Evolutionary conservation across 805 yeast species (phyloP).

Genomic region (Tetrapisispora phaffii): DNA sequence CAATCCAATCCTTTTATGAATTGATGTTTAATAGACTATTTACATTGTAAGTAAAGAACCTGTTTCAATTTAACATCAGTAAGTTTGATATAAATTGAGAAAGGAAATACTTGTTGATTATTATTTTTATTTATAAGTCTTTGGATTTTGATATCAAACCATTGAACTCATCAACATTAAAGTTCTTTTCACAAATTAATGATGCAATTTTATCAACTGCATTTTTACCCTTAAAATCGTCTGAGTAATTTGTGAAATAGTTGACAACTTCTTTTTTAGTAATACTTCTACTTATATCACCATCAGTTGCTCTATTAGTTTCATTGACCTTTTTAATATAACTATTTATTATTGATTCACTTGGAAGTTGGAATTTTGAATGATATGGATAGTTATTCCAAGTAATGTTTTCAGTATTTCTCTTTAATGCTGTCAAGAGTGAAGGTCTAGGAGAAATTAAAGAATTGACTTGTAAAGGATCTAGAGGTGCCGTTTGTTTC

Average conservation of each 20-base stretch:
- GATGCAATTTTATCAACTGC: conserved; percentile 17
- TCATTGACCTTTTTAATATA: conserved; percentile 38
- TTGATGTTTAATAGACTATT: background rate
- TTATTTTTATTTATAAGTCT: background rate
- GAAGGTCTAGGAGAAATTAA: conserved; percentile 28
- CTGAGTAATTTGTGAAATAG: conserved; percentile 37
- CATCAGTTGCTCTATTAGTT: conserved; percentile 44
- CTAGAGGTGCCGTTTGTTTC: conserved; percentile 31
- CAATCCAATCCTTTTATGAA: background rate
- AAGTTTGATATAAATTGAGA: background rate
- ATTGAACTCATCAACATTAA: background rate
- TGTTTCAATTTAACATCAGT: background rate
- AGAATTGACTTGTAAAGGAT: conserved; percentile 13
- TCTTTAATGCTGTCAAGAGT: conserved; percentile 25
- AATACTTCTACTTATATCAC: conserved; percentile 39
- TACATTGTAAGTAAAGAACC: background rate
- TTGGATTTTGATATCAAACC: background rate
- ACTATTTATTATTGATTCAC: conserved; percentile 50
- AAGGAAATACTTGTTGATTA: background rate
- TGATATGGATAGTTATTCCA: conserved; percentile 37
- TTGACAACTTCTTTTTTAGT: conserved; percentile 58
- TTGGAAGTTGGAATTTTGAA: conserved; percentile 61
- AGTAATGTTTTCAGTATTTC: conserved; percentile 26
- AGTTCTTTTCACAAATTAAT: conserved; percentile 7
- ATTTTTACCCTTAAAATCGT: conserved; percentile 19